Evolutionary conservation across 208 protist genomes (phyloP), one percentile per base, ranked within the genome.

Genomic region (Crithidia acanthocephali): DNA sequence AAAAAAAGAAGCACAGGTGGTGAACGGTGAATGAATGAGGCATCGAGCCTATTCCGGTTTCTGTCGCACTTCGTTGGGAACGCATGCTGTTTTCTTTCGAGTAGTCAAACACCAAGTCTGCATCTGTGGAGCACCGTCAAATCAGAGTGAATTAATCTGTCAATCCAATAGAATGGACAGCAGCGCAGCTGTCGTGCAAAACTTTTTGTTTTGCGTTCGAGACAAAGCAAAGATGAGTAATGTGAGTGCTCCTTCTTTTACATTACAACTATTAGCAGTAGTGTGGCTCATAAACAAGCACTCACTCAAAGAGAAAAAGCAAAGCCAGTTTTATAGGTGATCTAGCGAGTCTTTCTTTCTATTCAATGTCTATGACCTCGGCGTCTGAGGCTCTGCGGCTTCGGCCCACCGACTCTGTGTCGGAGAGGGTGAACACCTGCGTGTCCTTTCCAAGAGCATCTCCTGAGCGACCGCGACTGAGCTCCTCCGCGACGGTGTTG

Each of bases 331-430:
- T 16, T 30, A 25, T 64, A 20, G 11, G 51, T 48, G 42, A 18
- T 13, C 48, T 44, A 3, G 11, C 5, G 30, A 56, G 27, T 45
- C 30, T 53, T 22, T 18, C 15, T 53, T 28, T 53, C 18, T 61
- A 78, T 37, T 72, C 72, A 33, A 78, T 64, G 44, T 72, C 65
- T 9, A 78, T 72, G 30, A 78, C 72, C 35, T 78, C 47, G 9
- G 65, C 59, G 40, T n/a, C 20, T 15, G 63, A 71, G 28, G 62
- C 52, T 44, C 40, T 37, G 35, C 63, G 63, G 25, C 63, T 47
- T 22, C 63, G 23, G 44, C 47, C 55, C 20, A 70, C n/a, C 9
- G 63, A 60, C 37, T 65, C 57, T 9, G 71, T 52, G 56, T 70
- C 71, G 32, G 71, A 69, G 3, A 71, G 56, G 28, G 71, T 65